A percentile compares a stretch with the other conserved stretches of the same genome.
phyloP scores from a whole-genome alignment of 2,329 filamentous ascomycete species.

The Diaporthe destruens region DNA sequence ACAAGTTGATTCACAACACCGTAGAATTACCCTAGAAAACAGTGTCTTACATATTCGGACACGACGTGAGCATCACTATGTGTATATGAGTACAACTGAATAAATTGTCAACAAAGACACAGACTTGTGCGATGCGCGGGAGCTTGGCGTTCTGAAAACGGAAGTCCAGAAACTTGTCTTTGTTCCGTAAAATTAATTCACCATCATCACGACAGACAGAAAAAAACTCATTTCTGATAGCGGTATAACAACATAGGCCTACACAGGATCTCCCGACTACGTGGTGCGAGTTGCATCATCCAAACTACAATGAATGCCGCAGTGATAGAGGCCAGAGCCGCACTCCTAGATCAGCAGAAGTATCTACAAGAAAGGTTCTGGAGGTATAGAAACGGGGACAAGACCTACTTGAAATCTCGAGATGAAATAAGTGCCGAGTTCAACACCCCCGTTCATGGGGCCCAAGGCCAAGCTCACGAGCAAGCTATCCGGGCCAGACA shows the following conservation, averaged over 20 bases:
- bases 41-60: not conserved
- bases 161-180: not conserved
- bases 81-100: not conserved
- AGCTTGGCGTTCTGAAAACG: not conserved
- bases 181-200: not conserved
- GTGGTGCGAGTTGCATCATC: no score
- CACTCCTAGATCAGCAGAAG: not conserved
- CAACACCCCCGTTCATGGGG: no score
- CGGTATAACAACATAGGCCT: no score
- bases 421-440: not conserved
- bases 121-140: not conserved
- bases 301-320: no score
- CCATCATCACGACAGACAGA: not conserved
- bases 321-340: not conserved
- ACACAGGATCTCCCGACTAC: no score
- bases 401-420: not conserved
- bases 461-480: no score
- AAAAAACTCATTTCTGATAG: not conserved
- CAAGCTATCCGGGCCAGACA: not conserved
- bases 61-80: not conserved
- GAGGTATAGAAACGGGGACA: not conserved
- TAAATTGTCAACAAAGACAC: not conserved
- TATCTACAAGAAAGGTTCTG: not conserved
- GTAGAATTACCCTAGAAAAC: no score
- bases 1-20: not conserved